Evolutionary conservation across 257 asterid genomes (phyloP).

Genomic region (Scutellaria galericulata): DNA sequence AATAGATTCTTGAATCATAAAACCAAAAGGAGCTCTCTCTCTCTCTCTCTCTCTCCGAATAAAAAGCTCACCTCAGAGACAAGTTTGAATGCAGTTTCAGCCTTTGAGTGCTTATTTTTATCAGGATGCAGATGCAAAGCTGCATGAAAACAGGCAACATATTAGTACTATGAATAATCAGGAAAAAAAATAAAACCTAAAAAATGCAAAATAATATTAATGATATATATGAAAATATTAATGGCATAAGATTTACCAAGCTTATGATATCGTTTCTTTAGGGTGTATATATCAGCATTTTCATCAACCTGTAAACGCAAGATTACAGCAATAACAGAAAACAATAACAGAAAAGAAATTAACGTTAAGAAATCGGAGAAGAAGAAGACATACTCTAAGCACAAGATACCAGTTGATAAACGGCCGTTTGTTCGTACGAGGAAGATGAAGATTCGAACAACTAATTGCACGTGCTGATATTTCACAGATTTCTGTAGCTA

Average conservation of each 20-base stretch:
- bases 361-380: slow-evolving; percentile 12
- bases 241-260: slow-evolving; percentile 54
- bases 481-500: slow-evolving; percentile 58
- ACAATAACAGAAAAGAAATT: not conserved
- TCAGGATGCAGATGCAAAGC: slow-evolving; percentile 89
- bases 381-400: slow-evolving; percentile 53
- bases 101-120: slow-evolving; percentile 76
- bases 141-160: slow-evolving; percentile 37
- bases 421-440: slow-evolving; percentile 27
- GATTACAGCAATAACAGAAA: not conserved
- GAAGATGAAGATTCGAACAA: slow-evolving; percentile 47
- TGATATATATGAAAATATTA: not conserved
- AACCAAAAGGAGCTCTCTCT: not conserved
- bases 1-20: not conserved
- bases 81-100: slow-evolving; percentile 83
- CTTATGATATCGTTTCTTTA: slow-evolving; percentile 64
- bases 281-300: slow-evolving; percentile 50
- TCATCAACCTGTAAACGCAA: slow-evolving; percentile 58
- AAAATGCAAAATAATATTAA: not conserved
- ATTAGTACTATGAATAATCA: not conserved
- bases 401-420: slow-evolving; percentile 75
- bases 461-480: slow-evolving; percentile 44
- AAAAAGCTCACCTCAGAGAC: slow-evolving; percentile 63
- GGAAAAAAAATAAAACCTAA: not conserved
- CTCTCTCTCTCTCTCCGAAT: not conserved